Conservation (phyloP, 2,329 filamentous ascomycete genomes). For the Aspergillus brasiliensis region DNA sequence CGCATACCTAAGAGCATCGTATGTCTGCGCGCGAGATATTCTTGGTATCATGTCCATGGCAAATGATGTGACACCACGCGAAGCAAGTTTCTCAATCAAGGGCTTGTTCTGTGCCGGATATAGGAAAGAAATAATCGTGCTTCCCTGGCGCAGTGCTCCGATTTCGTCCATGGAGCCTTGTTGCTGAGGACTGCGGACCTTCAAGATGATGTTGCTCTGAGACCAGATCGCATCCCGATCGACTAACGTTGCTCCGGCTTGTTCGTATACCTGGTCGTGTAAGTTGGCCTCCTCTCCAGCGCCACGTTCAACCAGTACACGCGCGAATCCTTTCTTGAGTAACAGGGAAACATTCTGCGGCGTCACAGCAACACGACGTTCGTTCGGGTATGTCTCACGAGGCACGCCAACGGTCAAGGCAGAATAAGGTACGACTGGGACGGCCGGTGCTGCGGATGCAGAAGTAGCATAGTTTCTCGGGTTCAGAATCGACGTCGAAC, state of each 20-base stretch:
- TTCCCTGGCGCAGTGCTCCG: slow-evolving; percentile 65
- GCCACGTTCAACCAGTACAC: slow-evolving; percentile 75
- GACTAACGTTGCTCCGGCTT: slow-evolving; percentile 76
- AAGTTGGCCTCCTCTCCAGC: slow-evolving; percentile 80
- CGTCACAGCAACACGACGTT: slow-evolving; percentile 81
- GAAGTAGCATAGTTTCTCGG: slow-evolving; percentile 27
- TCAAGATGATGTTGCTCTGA: slow-evolving; percentile 76
- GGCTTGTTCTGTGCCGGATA: slow-evolving; percentile 79
- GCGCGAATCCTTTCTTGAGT: slow-evolving; percentile 80
- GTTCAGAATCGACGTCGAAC: slow-evolving; percentile 17
- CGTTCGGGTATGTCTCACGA: slow-evolving; percentile 73
- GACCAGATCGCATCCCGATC: slow-evolving; percentile 71
- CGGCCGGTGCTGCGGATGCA: slow-evolving; percentile 23
- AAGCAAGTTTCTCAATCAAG: slow-evolving; percentile 72
- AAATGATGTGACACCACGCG: slow-evolving; percentile 72
- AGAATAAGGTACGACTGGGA: slow-evolving; percentile 60
- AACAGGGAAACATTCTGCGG: slow-evolving; percentile 80
- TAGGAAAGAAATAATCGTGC: slow-evolving; percentile 79
- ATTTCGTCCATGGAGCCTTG: slow-evolving; percentile 65
- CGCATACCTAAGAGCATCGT: slow-evolving; percentile 68
- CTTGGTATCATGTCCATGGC: slow-evolving; percentile 93
- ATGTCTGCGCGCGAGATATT: slow-evolving; percentile 84
- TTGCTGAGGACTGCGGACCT: slow-evolving; percentile 73
- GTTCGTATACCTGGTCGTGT: slow-evolving; percentile 72
- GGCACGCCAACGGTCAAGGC: slow-evolving; percentile 77